A percentile compares a stretch with the other conserved stretches of the same genome.
These are phyloP conservation scores for thale cress (Arabidopsis thaliana) DNA, from an alignment of 345 rosid species.

Conservation along the genomic window DNA sequence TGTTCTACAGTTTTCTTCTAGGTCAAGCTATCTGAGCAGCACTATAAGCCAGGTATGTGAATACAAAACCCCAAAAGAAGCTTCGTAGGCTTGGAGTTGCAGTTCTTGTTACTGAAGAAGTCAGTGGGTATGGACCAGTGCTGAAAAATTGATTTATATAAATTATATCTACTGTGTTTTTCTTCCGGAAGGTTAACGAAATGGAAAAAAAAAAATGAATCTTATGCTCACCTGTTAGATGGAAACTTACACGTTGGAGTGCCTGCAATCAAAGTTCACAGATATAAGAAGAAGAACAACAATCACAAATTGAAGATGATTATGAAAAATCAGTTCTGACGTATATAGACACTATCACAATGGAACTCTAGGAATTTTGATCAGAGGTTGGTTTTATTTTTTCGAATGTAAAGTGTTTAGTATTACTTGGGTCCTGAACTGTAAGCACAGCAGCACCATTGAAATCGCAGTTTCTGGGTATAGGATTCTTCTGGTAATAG, in stretches of 20 bases:
- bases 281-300: conserved; percentile 1
- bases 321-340: neutral
- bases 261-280: conserved; percentile 3
- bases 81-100: conserved; percentile 17
- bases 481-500: conserved; percentile 74
- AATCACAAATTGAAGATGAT: neutral
- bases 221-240: conserved; percentile 11
- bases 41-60: conserved; percentile 8
- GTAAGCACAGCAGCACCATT: conserved; percentile 72
- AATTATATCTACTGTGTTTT: neutral
- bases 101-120: conserved; percentile 20
- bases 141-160: neutral
- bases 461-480: conserved; percentile 71
- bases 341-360: neutral
- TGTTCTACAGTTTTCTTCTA: conserved; percentile 18
- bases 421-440: conserved; percentile 76
- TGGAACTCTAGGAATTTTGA: neutral
- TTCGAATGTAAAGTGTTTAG: neutral
- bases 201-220: neutral
- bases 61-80: conserved; percentile 11
- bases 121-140: conserved; percentile 10
- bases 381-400: neutral
- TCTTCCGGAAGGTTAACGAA: neutral
- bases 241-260: conserved; percentile 10
- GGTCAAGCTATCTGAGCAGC: conserved; percentile 6